Evolutionary conservation across 768 basidiomycete genomes (phyloP).

Genomic region (Mycena belliarum): DNA sequence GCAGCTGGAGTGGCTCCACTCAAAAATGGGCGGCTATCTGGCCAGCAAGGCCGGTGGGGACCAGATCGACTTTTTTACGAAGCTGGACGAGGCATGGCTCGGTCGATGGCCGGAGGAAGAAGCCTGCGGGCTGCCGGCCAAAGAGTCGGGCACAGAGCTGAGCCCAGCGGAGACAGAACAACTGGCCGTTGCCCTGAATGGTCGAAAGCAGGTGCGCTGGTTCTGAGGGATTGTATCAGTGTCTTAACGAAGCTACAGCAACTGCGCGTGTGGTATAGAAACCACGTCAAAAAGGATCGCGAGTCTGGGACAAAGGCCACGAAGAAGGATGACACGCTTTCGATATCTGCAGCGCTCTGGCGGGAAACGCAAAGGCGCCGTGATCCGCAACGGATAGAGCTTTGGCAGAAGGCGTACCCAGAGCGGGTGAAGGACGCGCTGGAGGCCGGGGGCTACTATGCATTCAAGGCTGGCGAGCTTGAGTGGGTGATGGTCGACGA

Average conservation of each 20-base stretch:
- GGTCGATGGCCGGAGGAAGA: background rate
- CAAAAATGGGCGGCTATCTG: background rate
- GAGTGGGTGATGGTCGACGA: too few species aligned
- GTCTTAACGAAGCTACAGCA: background rate
- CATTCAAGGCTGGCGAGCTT: background rate
- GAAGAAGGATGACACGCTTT: background rate
- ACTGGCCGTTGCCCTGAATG: background rate
- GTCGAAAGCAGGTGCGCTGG: background rate
- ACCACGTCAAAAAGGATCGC: background rate
- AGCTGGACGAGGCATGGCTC: background rate
- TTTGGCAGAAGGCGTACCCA: background rate
- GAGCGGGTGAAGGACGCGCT: background rate
- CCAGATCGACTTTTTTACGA: background rate
- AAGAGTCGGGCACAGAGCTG: background rate
- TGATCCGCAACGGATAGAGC: slow-evolving; percentile 1
- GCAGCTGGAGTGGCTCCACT: background rate
- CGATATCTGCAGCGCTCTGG: background rate
- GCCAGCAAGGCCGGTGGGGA: background rate
- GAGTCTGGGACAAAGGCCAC: background rate
- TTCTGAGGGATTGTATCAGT: background rate
- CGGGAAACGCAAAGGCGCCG: background rate
- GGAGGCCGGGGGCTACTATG: background rate
- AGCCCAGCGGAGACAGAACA: background rate
- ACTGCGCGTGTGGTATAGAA: slow-evolving; percentile 3
- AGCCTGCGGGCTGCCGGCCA: background rate